Evolutionary conservation across 2,329 filamentous ascomycete species (phyloP).

Genomic region (Geosmithia putterillii): DNA sequence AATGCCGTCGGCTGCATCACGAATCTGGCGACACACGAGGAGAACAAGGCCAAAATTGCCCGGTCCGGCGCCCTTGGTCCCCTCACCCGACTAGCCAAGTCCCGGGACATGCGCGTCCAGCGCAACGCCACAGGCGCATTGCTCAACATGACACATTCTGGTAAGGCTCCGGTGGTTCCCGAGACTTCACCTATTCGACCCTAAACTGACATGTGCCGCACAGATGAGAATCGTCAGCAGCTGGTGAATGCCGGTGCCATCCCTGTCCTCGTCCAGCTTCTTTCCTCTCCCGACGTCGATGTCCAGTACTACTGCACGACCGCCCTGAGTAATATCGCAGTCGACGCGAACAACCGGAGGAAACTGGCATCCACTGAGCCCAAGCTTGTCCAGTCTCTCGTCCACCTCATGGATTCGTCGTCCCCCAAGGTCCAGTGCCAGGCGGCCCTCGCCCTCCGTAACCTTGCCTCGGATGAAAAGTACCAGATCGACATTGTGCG

Average conservation of each 20-base stretch:
- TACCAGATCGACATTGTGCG: constrained; percentile 97
- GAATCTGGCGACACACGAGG: constrained; percentile 93
- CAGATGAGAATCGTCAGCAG: constrained; percentile 95
- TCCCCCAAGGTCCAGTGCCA: constrained; percentile 98
- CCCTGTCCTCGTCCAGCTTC: constrained; percentile 86
- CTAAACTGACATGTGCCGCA: constrained; percentile 7
- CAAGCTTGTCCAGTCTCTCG: constrained; percentile 83
- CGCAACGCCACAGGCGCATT: constrained; percentile 92
- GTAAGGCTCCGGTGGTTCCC: constrained; percentile 38
- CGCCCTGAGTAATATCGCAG: constrained; percentile 94
- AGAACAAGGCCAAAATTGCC: constrained; percentile 98
- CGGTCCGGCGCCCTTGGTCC: constrained; percentile 86
- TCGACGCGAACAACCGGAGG: constrained; percentile 82
- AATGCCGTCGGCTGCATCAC: constrained; percentile 99
- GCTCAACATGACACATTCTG: constrained; percentile 98
- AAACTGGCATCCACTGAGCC: constrained; percentile 84
- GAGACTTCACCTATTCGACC: not conserved
- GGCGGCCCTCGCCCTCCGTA: constrained; percentile 84
- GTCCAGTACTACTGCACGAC: constrained; percentile 99
- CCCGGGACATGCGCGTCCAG: constrained; percentile 97
- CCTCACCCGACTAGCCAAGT: constrained; percentile 84
- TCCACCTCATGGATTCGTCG: constrained; percentile 93
- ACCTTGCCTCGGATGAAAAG: constrained; percentile 94
- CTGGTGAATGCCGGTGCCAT: constrained; percentile 97
- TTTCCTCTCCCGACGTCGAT: constrained; percentile 87